Evolutionary conservation across 345 rosid genomes (phyloP), one percentile per base, ranked within the genome.

Genomic region (Eucalyptus polyanthemos): DNA sequence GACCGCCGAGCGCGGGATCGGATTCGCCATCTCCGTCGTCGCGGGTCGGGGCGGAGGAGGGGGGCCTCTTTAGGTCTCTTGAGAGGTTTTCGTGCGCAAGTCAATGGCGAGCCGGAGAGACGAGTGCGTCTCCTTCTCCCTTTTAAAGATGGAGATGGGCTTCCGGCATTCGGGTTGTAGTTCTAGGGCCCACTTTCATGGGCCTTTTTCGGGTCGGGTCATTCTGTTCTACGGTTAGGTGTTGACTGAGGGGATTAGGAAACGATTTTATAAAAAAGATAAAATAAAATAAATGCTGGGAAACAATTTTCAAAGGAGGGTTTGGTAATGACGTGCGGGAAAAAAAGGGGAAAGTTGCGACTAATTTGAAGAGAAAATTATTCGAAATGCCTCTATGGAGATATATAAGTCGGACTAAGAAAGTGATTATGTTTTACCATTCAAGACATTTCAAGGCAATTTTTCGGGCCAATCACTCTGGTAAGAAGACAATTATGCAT

Each of bases 21-120:
- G 90, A 56, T 31, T 89, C 87, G 93, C 94, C 96, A 93, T 93
- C 67, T 56, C 86, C 83, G 89, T 86, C 89, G 87, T 21, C 58
- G 83, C 83, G 83, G 13, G 81, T 11, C 25, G 83, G 83, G 25
- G 47, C 47, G 44, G 44, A 17, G 42, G 42, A 17, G 24, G 44
- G 42, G 24, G 37, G 44, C 40, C 72, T 62, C 56, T 56, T 24
- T 37, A 37, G 83, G 83, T 76, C 83, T 76, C 27, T 47, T 9
- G 47, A 37, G 83, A 76, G 27, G 83, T 37, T 76, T 3, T 11
- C 24, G 47, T 11, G 45, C 27, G 40, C 1, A 12, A 34, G 83
- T 37, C 83, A 76, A 76, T 44, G 27, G 45, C 83, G 81, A 72
- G 25, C 81, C 81, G 1, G 81, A 9, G 44, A 19, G 11, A 17